phyloP scores from a whole-genome alignment of 768 basidiomycete genomes.

The Cubamyces lactineus region DNA sequence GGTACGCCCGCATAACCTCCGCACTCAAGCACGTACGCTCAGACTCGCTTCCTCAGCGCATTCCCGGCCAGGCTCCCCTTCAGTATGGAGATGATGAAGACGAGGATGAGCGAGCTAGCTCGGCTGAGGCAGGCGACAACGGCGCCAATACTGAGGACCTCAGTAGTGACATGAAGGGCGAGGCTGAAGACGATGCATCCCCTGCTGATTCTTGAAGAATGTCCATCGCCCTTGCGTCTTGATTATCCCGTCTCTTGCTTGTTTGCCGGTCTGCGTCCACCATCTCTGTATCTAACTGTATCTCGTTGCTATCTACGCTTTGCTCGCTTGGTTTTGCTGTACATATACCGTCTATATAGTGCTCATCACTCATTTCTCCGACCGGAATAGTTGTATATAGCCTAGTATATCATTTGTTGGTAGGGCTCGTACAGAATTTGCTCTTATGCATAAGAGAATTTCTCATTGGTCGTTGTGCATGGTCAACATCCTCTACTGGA shows the following conservation, averaged over 20 bases:
- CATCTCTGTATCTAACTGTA: neutral
- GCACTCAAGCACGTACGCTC: too few species aligned
- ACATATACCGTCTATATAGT: neutral
- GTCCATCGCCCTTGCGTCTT: too few species aligned
- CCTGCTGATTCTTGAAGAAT: neutral
- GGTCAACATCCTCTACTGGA: neutral
- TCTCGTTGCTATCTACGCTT: slow-evolving; percentile 5
- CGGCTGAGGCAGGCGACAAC: too few species aligned
- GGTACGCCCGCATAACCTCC: slow-evolving; percentile 42
- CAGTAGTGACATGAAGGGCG: neutral
- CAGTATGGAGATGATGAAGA: slow-evolving; percentile 37
- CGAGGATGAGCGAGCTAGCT: slow-evolving; percentile 14
- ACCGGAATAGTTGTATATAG: slow-evolving; percentile 4
- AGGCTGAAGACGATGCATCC: neutral
- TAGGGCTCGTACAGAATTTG: neutral
- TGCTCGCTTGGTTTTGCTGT: slow-evolving; percentile 6
- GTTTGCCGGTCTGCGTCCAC: neutral
- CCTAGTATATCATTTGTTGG: neutral
- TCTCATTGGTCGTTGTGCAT: too few species aligned
- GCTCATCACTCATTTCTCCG: neutral
- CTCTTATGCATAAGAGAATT: neutral
- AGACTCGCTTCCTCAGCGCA: slow-evolving; percentile 46
- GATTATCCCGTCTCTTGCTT: neutral
- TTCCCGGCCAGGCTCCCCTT: slow-evolving; percentile 58
- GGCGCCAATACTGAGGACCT: too few species aligned